Base-by-base conservation (phyloP, 352 stramenopile genomes). In the Phytopythium sindhum region DNA sequence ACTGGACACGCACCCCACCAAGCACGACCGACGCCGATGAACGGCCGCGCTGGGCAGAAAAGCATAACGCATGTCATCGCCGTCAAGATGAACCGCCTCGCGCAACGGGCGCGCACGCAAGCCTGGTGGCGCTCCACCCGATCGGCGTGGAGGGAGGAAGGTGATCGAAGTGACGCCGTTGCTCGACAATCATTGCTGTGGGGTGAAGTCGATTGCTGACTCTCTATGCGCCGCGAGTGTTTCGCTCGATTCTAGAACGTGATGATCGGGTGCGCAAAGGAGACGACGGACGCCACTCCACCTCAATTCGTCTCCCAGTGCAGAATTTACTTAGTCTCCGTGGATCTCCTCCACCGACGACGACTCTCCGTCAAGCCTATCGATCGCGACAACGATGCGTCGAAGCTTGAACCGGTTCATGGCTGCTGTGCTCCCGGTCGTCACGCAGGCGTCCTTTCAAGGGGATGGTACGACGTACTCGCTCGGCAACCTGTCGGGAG, bases 401-500 rank as follows among this genome's bases (percentile, higher is more conserved):
- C 33, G 12, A 28, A 47, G 23, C 15, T n/a, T 47, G 9, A 12
- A 15, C 21, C 29, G 21, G 35, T 4, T 29, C 8, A n/a, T 23
- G 1, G 14, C 4, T 1, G 50, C 28, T 11, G 10, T 23, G 1
- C 33, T 59, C 19, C 21, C 19, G 1, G 9, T 29, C 12, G 31
- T 47, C 15, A 10, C 31, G 0, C 3, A 63, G 56, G 53, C 54
- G 42, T 12, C 42, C 4, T 72, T 65, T 28, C 23, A 61, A 14
- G 66, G 66, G 21, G 41, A 69, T 23, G 66, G 64, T 31, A 75
- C 70, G 12, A 68, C 68, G 2, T 84, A 84, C 61, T 66, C 47
- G 4, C 60, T 78, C 4, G 64, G 61, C n/a, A 51, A 78, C 44
- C 65, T 75, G 15, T 80, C 65, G 21, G 42, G 58, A 0, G 78